Base-by-base conservation (phyloP, 2,329 filamentous ascomycete species). In the Raffaelea ambrosiae region DNA sequence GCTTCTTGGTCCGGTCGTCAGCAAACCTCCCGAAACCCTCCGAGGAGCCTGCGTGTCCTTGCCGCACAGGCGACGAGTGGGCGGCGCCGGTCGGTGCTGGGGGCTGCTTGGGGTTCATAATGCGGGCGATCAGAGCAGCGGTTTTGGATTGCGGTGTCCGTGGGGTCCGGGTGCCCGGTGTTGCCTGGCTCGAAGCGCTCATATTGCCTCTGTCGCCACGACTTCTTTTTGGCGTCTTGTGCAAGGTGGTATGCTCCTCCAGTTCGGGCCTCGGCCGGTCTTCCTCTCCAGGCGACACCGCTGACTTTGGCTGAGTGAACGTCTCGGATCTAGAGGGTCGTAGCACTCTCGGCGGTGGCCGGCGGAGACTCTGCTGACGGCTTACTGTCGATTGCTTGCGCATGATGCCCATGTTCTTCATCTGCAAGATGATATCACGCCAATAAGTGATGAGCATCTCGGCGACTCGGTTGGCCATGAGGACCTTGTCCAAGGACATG, bases 371-470 rank as follows among this genome's bases (percentile, higher is more conserved):
- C 23, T 43, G 40, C 40, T 19, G 22, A n/a, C 14, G 23, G n/a
- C 7, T n/a, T 11, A 46, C 41, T 35, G 46, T 23, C 5, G 48
- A 48, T n/a, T 51, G 49, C 19, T 52, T 53, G 11, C 48, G 42
- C 44, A 68, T 54, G 9, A 63, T 61, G 11, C 62, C 63, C 2
- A 82, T 57, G 39, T 65, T 70, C 48, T 66, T 74, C 67, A 84
- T 73, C 48, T 85, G 76, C 36, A 71, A 67, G 40, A 83, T 76
- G 11, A 84, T 69, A 43, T 83, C 79, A 49, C 76, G 68, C 83
- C 82, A 86, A 52, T 83, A 73, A 1, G 72, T 66, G 43, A 85
- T 77, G 5, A 86, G 64, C 79, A 85, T 84, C 59, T 83, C 78
- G 0, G 78, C 67, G 26, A 85, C 73, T 29, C 65, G 64, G 50